A percentile compares a stretch with the other conserved stretches of the same genome.
These are phyloP conservation scores for Fraxinus platypoda DNA, from an alignment of 305 asterid genomes.

Conservation along the genomic window DNA sequence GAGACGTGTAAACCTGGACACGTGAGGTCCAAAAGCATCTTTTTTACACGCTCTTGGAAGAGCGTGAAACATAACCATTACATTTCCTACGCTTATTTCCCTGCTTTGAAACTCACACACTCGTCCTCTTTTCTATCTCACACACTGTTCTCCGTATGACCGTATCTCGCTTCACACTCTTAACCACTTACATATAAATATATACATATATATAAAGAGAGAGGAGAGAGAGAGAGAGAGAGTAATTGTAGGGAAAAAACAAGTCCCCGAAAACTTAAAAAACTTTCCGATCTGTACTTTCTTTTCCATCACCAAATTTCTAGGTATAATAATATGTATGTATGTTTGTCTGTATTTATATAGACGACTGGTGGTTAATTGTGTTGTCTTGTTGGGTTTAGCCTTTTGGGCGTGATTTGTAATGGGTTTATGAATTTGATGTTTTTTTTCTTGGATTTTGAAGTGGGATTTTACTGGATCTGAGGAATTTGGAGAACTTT, in stretches of 20 bases:
- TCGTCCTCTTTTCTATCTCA: background rate
- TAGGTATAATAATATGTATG: background rate
- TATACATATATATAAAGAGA: background rate
- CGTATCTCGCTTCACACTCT: background rate
- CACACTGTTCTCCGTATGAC: background rate
- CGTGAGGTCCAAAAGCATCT: background rate
- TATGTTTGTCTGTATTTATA: background rate
- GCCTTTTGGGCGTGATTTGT: background rate
- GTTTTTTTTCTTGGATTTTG: slow-evolving; percentile 8
- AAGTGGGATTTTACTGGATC: slow-evolving; percentile 38
- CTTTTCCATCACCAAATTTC: background rate
- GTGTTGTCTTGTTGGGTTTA: slow-evolving; percentile 18
- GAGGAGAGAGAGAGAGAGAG: background rate
- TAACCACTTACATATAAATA: background rate
- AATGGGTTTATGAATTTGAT: slow-evolving; percentile 25
- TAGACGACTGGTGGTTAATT: background rate
- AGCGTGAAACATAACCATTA: background rate
- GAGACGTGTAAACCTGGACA: background rate
- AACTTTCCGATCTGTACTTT: background rate
- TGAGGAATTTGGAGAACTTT: slow-evolving; percentile 27
- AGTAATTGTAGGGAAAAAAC: background rate
- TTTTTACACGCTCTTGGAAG: background rate
- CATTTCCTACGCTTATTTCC: background rate
- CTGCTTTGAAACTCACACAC: background rate
- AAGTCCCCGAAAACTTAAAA: background rate